phyloP scores from a whole-genome alignment of 78 protist genomes.

The Chrysochromulina tobinii region DNA sequence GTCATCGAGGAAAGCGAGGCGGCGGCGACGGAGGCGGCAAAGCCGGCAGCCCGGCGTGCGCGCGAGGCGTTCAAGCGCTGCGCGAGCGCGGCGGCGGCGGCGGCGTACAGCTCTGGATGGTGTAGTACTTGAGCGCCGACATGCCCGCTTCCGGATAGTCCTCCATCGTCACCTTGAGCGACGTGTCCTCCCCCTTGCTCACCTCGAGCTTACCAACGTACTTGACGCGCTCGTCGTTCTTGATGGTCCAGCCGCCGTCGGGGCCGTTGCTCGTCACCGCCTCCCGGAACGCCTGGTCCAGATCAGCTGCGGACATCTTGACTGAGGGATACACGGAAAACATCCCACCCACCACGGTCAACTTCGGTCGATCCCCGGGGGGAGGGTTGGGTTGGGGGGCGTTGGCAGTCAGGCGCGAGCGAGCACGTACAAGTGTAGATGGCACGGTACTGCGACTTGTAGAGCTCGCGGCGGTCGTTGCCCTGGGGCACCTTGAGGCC shows the following conservation, averaged over 20 bases:
- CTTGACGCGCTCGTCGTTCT: constrained; percentile 31
- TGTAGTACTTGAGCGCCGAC: constrained; percentile 29
- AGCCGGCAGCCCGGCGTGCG: no score
- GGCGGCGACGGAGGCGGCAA: no score
- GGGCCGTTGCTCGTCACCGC: neutral
- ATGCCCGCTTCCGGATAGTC: constrained; percentile 24
- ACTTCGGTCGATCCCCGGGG: no score
- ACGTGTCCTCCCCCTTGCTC: neutral
- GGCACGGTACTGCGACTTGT: constrained; percentile 28
- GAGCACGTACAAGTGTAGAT: neutral
- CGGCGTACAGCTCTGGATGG: neutral
- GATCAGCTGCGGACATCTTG: neutral
- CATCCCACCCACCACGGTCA: no score
- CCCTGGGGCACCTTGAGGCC: neutral
- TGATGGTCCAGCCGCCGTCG: neutral
- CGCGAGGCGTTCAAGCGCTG: no score
- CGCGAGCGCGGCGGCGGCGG: no score
- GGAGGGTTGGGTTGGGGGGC: no score
- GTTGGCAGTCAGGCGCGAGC: no score
- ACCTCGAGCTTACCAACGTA: constrained; percentile 26
- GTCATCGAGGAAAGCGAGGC: no score
- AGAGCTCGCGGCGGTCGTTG: constrained; percentile 4
- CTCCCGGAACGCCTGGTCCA: neutral
- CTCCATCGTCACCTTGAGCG: constrained; percentile 10
- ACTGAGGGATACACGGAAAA: no score